A percentile compares a stretch with the other conserved stretches of the same genome.
phyloP scores from a whole-genome alignment of 805 yeast genomes.

The Zygotorulaspora chibaensis region DNA sequence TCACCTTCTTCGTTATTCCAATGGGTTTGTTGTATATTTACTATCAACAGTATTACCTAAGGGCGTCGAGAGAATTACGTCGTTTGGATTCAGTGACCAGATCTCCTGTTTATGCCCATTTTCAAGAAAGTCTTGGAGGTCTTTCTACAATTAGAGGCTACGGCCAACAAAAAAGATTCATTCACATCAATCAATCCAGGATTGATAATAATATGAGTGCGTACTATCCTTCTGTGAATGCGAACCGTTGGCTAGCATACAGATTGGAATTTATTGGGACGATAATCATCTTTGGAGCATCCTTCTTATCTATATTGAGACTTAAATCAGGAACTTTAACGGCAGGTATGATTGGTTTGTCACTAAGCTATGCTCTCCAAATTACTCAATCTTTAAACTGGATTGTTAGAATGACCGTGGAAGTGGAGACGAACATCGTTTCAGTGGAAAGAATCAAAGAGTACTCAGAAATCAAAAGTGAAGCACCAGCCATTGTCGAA shows the following conservation, averaged over 20 bases:
- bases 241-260: slow-evolving; percentile 97
- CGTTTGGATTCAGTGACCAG: slow-evolving; percentile 75
- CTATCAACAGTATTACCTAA: slow-evolving; percentile 72
- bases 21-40: slow-evolving; percentile 57
- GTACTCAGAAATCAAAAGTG: slow-evolving; percentile 72
- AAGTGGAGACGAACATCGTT: slow-evolving; percentile 95
- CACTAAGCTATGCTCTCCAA: slow-evolving; percentile 89
- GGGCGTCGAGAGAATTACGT: slow-evolving; percentile 76
- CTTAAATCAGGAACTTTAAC: slow-evolving; percentile 64
- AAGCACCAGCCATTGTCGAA: slow-evolving; percentile 72
- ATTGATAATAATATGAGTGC: slow-evolving; percentile 89
- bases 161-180: slow-evolving; percentile 59
- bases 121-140: slow-evolving; percentile 77
- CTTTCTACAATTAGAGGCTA: slow-evolving; percentile 73
- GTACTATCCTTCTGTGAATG: slow-evolving; percentile 83
- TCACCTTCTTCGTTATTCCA: slow-evolving; percentile 69
- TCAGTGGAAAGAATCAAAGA: slow-evolving; percentile 93
- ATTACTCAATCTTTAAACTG: slow-evolving; percentile 91
- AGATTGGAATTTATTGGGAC: slow-evolving; percentile 91
- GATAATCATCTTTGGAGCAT: slow-evolving; percentile 77
- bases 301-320: slow-evolving; percentile 72
- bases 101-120: slow-evolving; percentile 79
- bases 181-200: slow-evolving; percentile 58
- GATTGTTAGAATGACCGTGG: slow-evolving; percentile 99
- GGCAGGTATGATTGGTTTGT: slow-evolving; percentile 91